Conservation (phyloP, 805 yeast genomes). For the Saturnispora ahearnii region DNA sequence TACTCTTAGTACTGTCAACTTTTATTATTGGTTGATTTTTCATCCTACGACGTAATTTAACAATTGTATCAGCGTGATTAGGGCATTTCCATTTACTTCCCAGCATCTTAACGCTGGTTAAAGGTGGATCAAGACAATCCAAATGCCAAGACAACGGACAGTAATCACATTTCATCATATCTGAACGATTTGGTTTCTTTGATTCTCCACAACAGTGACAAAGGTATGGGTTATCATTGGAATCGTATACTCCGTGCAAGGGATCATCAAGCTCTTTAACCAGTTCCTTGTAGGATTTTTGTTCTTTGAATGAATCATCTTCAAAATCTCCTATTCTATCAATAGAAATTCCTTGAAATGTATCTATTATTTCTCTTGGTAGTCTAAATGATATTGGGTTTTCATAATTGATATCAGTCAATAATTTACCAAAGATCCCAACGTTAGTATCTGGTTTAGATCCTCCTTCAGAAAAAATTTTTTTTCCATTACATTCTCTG, state of each 20-base stretch:
- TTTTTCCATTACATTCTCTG: conserved; percentile 53
- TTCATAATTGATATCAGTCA: conserved; percentile 46
- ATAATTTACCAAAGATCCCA: conserved; percentile 48
- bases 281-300: conserved; percentile 33
- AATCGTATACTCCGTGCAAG: conserved; percentile 49
- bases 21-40: conserved; percentile 46
- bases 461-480: conserved; percentile 8
- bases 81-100: conserved; percentile 91
- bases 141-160: conserved; percentile 82
- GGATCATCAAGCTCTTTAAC: conserved; percentile 46
- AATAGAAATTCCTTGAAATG: conserved; percentile 62
- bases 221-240: conserved; percentile 55
- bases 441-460: conserved; percentile 16
- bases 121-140: conserved; percentile 75
- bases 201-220: conserved; percentile 66
- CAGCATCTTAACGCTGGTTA: conserved; percentile 59
- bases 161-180: conserved; percentile 69
- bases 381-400: conserved; percentile 62
- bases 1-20: conserved; percentile 33
- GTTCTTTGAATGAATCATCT: conserved; percentile 50
- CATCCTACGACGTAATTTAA: conserved; percentile 40
- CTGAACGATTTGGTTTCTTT: conserved; percentile 29
- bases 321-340: conserved; percentile 65
- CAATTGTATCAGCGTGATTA: conserved; percentile 54
- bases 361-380: conserved; percentile 61